A percentile compares a stretch with the other conserved stretches of the same genome.
phyloP scores from a whole-genome alignment of 306 rosid genomes.

The Rosa lucieae region DNA sequence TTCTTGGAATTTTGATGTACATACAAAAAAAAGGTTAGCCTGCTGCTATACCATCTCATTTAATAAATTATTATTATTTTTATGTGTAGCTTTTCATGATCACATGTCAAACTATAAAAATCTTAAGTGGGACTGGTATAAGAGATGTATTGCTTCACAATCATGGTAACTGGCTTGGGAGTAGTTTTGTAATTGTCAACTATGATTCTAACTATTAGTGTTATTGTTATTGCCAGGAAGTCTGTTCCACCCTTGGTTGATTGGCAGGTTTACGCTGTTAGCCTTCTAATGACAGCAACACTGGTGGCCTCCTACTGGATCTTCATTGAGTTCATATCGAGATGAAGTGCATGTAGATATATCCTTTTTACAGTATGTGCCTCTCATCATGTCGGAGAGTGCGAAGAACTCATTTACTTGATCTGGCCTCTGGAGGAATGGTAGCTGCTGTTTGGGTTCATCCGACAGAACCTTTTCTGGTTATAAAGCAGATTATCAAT shows the following conservation, averaged over 20 bases:
- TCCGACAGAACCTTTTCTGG: neutral
- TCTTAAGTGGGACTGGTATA: no score
- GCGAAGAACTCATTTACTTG: neutral
- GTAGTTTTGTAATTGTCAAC: neutral
- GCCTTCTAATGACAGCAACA: neutral
- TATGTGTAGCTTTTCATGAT: neutral
- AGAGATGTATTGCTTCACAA: no score
- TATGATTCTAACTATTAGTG: neutral
- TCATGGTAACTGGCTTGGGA: neutral
- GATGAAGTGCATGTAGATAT: neutral
- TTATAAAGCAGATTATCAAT: neutral
- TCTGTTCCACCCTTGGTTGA: neutral
- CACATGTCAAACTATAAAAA: no score
- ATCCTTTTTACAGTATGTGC: neutral
- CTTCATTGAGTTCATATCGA: neutral
- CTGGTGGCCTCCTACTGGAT: neutral
- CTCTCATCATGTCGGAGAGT: neutral
- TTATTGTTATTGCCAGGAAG: neutral
- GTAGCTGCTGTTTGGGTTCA: neutral
- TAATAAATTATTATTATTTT: no score
- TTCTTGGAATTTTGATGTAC: no score
- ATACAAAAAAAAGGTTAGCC: slow-evolving; percentile 6
- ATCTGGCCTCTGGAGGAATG: neutral
- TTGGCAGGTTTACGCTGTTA: neutral
- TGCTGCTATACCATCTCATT: neutral